Evolutionary conservation across 2,329 filamentous ascomycete species (phyloP).

Genomic region (Grosmannia clavigera): DNA sequence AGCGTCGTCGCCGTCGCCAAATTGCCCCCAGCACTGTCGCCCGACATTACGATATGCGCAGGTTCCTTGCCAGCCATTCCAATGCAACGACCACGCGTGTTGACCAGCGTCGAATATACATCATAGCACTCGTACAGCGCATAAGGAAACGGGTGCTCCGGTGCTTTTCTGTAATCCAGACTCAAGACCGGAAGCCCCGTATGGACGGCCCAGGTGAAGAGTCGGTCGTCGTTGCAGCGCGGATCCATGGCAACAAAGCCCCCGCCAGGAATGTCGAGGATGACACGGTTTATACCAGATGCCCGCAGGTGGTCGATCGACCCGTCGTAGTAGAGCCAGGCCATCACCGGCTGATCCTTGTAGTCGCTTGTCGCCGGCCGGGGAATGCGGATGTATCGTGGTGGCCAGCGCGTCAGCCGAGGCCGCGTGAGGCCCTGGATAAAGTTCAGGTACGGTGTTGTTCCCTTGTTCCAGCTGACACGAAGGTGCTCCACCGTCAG

Average conservation of each 20-base stretch:
- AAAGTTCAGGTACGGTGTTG: constrained; percentile 69
- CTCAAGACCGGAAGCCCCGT: constrained; percentile 82
- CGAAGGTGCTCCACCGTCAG: constrained; percentile 85
- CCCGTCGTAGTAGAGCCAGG: constrained; percentile 92
- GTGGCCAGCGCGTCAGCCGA: constrained; percentile 66
- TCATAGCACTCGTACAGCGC: constrained; percentile 82
- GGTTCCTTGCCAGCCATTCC: constrained; percentile 54
- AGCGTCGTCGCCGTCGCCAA: constrained; percentile 68
- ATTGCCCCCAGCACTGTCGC: constrained; percentile 75
- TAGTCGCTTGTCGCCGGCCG: constrained; percentile 71
- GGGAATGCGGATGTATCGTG: constrained; percentile 72
- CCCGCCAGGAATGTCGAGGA: constrained; percentile 85
- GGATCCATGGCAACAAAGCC: constrained; percentile 97
- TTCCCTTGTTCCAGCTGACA: constrained; percentile 91
- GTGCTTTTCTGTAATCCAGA: constrained; percentile 80
- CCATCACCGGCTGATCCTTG: constrained; percentile 59
- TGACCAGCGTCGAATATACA: constrained; percentile 63
- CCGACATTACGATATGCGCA: constrained; percentile 60
- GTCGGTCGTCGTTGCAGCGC: constrained; percentile 85
- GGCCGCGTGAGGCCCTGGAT: constrained; percentile 64
- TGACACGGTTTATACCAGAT: constrained; percentile 56
- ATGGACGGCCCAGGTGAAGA: constrained; percentile 83
- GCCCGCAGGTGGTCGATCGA: constrained; percentile 48
- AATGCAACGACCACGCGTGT: constrained; percentile 60
- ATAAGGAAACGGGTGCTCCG: constrained; percentile 75